phyloP scores from a whole-genome alignment of 805 yeast genomes.

The Barnettozyma salicaria region DNA sequence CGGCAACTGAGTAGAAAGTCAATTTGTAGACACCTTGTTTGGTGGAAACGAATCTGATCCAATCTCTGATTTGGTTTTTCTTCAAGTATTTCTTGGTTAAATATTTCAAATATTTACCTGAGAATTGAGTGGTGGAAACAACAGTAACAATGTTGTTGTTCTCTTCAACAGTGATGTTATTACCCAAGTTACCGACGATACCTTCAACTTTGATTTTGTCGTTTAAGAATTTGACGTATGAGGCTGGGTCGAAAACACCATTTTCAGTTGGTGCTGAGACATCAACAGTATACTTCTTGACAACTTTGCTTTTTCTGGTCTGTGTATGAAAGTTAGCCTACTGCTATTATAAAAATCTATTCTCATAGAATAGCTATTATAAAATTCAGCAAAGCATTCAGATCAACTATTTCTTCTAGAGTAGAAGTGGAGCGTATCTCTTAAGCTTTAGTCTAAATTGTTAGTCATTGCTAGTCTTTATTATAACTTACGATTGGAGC shows the following conservation, averaged over 20 bases:
- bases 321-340: conserved; percentile 59
- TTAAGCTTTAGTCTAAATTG: conserved; percentile 18
- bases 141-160: conserved; percentile 87
- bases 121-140: conserved; percentile 88
- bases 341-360: conserved; percentile 43
- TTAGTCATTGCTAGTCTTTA: conserved; percentile 16
- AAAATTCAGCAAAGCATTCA: conserved; percentile 33
- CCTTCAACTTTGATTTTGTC: conserved; percentile 99
- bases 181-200: conserved; percentile 94
- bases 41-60: conserved; percentile 98
- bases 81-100: conserved; percentile 99
- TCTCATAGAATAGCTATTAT: conserved; percentile 19
- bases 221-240: conserved; percentile 95
- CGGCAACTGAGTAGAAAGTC: conserved; percentile 98
- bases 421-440: conserved; percentile 27
- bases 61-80: conserved; percentile 99
- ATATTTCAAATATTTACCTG: conserved; percentile 99
- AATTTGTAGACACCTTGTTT: conserved; percentile 94
- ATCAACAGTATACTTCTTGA: conserved; percentile 92
- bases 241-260: conserved; percentile 96
- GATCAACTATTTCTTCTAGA: neutral
- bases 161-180: conserved; percentile 83
- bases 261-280: conserved; percentile 95
- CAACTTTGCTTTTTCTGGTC: conserved; percentile 78
- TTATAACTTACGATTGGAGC: conserved; percentile 85